Percentiles rank a stretch among this genome's conserved stretches.
Evolutionary conservation across 176 grass and related monocot genomes (phyloP).

Genomic region (Ampelocalamus luodianensis): DNA sequence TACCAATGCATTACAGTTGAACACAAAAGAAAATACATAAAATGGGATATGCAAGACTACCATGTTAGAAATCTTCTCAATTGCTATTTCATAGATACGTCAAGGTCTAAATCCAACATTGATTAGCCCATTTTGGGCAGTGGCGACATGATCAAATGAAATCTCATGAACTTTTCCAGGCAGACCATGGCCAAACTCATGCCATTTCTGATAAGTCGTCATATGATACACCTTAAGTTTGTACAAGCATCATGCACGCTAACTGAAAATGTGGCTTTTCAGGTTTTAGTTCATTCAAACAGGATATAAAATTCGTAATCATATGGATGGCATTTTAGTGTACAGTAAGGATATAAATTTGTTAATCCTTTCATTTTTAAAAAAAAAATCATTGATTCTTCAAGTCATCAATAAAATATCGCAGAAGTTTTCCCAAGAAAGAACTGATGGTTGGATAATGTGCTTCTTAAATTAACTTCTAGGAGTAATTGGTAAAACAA

Average conservation of each 20-base stretch:
- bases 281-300: background rate
- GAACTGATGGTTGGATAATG: background rate
- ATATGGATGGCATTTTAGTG: conserved; percentile 7
- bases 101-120: background rate
- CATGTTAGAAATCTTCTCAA: background rate
- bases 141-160: background rate
- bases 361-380: background rate
- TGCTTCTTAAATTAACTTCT: background rate
- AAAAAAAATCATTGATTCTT: background rate
- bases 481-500: background rate
- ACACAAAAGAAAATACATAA: background rate
- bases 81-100: background rate
- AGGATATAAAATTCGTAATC: background rate
- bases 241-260: background rate
- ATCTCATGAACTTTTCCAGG: background rate
- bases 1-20: conserved; percentile 2
- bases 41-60: background rate
- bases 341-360: background rate
- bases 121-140: background rate
- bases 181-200: background rate
- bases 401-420: conserved; percentile 9
- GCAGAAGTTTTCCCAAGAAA: background rate
- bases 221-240: background rate
- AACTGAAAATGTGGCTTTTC: background rate
- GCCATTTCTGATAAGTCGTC: background rate